These are phyloP conservation scores for Aurantiochytrium sp. DNA, from an alignment of 108 stramenopile species.

Conservation along the genomic window DNA sequence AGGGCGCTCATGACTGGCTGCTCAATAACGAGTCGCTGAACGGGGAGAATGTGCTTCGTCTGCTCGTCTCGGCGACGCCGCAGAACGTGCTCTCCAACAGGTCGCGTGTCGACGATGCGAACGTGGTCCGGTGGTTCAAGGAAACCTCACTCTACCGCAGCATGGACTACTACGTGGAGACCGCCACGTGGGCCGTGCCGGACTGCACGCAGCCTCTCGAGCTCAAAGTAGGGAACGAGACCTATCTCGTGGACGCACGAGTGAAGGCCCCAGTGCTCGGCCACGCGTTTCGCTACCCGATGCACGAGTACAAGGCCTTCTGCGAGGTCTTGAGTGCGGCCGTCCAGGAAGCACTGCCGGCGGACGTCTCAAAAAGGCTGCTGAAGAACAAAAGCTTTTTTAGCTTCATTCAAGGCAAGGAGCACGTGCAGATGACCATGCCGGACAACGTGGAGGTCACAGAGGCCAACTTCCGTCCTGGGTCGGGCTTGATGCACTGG, in stretches of 20 bases:
- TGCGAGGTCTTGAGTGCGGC: background rate
- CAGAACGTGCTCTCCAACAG: background rate
- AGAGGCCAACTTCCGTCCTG: no score
- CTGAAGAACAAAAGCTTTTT: background rate
- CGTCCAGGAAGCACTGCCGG: background rate
- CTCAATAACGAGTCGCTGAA: background rate
- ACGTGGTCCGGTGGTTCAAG: background rate
- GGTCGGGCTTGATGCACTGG: no score
- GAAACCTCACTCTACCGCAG: background rate
- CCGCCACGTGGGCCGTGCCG: background rate
- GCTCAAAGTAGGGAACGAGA: background rate
- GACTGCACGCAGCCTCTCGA: background rate
- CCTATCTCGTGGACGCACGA: background rate
- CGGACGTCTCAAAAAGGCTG: background rate
- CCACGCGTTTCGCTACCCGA: background rate
- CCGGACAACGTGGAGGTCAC: no score
- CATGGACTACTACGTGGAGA: constrained; percentile 7
- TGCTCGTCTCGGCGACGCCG: background rate
- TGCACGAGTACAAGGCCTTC: background rate
- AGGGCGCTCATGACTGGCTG: background rate
- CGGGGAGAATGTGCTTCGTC: background rate
- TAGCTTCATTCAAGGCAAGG: no score
- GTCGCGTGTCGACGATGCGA: background rate
- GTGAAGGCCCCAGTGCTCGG: background rate
- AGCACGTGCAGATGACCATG: no score